A percentile compares a stretch with the other conserved stretches of the same genome.
phyloP scores from a whole-genome alignment of 192 early-diverging fungal genomes.

The Neocallimastix lanati region DNA sequence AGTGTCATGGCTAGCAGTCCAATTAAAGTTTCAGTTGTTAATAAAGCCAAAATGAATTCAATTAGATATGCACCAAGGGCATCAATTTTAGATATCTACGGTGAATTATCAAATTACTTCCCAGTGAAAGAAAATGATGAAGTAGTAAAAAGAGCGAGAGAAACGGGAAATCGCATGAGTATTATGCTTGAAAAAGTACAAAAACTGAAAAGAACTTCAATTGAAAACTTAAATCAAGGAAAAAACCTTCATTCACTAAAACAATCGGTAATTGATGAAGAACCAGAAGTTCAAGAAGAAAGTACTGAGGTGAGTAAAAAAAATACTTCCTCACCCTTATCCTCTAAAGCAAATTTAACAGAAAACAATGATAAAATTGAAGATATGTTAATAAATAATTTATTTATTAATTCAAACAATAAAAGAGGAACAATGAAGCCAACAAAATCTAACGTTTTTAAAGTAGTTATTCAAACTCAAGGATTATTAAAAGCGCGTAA shows the following conservation, averaged over 20 bases:
- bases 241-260: too few relatives aligned
- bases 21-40: not conserved
- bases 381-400: not conserved
- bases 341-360: not conserved
- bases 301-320: too few relatives aligned
- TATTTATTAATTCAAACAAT: not conserved
- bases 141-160: not conserved
- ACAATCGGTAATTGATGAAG: too few relatives aligned
- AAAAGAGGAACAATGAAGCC: not conserved
- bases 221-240: not conserved
- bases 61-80: not conserved
- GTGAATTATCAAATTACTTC: not conserved
- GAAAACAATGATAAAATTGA: not conserved
- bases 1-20: not conserved
- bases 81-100: not conserved
- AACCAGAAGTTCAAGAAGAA: too few relatives aligned
- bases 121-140: not conserved
- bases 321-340: not conserved
- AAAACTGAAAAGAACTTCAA: not conserved
- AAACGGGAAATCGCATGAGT: not conserved
- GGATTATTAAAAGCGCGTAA: not conserved
- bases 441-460: not conserved
- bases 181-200: not conserved
- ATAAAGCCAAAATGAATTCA: not conserved
- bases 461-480: not conserved